Base-by-base conservation (phyloP, 768 basidiomycete genomes). In the Mycena metata region DNA sequence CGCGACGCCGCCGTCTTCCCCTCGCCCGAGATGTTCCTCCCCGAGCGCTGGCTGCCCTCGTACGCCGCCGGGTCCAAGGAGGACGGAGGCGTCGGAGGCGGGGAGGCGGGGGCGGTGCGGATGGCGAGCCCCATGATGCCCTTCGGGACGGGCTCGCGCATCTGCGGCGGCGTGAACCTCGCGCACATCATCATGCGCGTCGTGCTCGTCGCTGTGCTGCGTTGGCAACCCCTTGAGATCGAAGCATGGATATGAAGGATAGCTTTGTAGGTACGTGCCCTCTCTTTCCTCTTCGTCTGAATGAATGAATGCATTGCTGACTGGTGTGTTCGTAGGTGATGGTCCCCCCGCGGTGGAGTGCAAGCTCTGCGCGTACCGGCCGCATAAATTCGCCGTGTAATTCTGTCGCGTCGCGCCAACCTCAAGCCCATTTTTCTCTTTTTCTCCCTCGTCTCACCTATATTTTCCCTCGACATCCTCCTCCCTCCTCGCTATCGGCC, bases 221-320 rank as follows among this genome's bases (percentile, higher is more conserved):
- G 87, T 72, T 94, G 91, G n/a, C n/a, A n/a, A n/a, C n/a, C n/a
- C 77, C 94, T 94, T 69, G 86, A 91, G 54, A 79, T 95, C 66
- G 76, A 82, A 91, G 87, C 71, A 95, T 94, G 93, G 89, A 90
- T 60, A 88, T 93, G 69, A 88, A 86, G 77, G 93, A 94, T 76
- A 91, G 91, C 77, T 94, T 95, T 79, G 93, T 94, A 75, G 77
- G 88, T 83, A 13, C 4, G n/a, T n/a, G n/a, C 43, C 62, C 45
- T 39, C 19, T 64, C 71, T 39, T 57, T 60, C 45, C 52, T 52
- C 30, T 15, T 13, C 26, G 43, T n/a, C n/a, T n/a, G n/a, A n/a
- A n/a, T n/a, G n/a, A n/a, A n/a, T n/a, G 49, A 12, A 11, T 33
- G n/a, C n/a, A n/a, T n/a, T 3, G 26, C 57, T 59, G n/a, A 49